A percentile compares a stretch with the other conserved stretches of the same genome.
Evolutionary conservation across 2,329 filamentous ascomycete species (phyloP).

Genomic region (Malbranchea zuffiana): DNA sequence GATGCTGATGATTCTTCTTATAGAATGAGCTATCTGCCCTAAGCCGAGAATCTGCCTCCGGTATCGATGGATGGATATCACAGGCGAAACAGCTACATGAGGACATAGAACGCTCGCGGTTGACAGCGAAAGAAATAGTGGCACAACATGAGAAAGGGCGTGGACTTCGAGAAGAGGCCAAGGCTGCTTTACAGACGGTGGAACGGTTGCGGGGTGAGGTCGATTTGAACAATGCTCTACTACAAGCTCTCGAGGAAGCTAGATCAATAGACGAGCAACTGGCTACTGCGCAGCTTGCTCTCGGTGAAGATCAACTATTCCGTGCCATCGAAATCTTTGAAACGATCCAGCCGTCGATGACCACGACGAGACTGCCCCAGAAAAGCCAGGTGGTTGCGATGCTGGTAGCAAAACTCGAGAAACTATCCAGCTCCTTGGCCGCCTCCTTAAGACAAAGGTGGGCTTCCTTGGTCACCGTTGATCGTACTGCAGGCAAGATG

Average conservation of each 20-base stretch:
- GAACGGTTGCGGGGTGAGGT: conserved; percentile 48
- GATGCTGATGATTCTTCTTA: conserved; percentile 7
- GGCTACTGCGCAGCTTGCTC: conserved; percentile 36
- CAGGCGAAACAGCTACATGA: conserved; percentile 75
- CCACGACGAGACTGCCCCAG: conserved; percentile 21
- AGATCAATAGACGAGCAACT: conserved; percentile 41
- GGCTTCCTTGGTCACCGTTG: conserved; percentile 54
- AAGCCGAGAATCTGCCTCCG: conserved; percentile 64
- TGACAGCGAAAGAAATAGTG: conserved; percentile 70
- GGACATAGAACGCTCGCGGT: conserved; percentile 71
- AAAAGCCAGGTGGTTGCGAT: conserved; percentile 40
- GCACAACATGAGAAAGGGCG: conserved; percentile 62
- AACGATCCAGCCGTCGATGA: conserved; percentile 28
- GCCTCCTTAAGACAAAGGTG: conserved; percentile 60
- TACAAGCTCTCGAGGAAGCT: conserved; percentile 41
- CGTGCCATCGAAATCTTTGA: conserved; percentile 41
- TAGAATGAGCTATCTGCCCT: conserved; percentile 63
- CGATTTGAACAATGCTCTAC: conserved; percentile 46
- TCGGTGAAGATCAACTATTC: conserved; percentile 36
- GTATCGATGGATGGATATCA: conserved; percentile 75
- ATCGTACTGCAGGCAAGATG: conserved; percentile 46
- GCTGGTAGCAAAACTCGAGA: conserved; percentile 53
- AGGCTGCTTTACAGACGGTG: conserved; percentile 48
- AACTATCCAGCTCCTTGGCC: conserved; percentile 55
- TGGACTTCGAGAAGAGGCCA: conserved; percentile 51